Percentiles rank a stretch among this genome's conserved stretches.
These are phyloP conservation scores for Sambucus nigra DNA, from an alignment of 129 eudicot species.

Conservation along the genomic window DNA sequence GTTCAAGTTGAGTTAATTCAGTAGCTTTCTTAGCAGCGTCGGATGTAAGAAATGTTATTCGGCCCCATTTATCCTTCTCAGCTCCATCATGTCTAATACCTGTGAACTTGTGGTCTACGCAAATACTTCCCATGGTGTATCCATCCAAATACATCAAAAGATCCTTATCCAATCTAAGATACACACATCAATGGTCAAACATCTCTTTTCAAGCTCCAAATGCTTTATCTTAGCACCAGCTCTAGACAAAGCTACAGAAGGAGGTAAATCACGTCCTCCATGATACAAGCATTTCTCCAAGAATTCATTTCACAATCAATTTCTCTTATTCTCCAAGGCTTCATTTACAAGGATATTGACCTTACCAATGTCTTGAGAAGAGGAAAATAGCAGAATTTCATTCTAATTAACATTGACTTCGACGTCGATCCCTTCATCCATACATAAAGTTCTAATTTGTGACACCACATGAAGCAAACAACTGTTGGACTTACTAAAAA, in stretches of 20 bases:
- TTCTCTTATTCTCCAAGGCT: conserved; percentile 48
- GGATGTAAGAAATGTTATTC: conserved; percentile 64
- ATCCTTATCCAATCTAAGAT: conserved; percentile 49
- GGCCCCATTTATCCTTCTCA: conserved; percentile 74
- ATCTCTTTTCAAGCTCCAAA: conserved; percentile 66
- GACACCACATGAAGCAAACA: conserved; percentile 44
- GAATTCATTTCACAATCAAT: conserved; percentile 62
- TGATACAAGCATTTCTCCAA: conserved; percentile 56
- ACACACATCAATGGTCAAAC: conserved; percentile 61
- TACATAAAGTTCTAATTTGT: conserved; percentile 27
- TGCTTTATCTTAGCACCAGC: conserved; percentile 89
- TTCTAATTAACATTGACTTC: conserved; percentile 60
- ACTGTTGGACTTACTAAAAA: conserved; percentile 60
- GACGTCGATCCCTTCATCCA: conserved; percentile 54
- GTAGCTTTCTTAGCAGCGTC: conserved; percentile 62
- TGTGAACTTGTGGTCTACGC: conserved; percentile 47
- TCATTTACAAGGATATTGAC: conserved; percentile 35
- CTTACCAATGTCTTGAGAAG: conserved; percentile 41
- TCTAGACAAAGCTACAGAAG: conserved; percentile 76
- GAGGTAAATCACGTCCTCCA: conserved; percentile 40
- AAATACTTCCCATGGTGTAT: conserved; percentile 35
- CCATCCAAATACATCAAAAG: conserved; percentile 45
- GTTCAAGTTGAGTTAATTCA: conserved; percentile 21
- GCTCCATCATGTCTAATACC: conserved; percentile 33
- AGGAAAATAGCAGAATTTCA: conserved; percentile 46